A percentile compares a stretch with the other conserved stretches of the same genome.
phyloP scores from a whole-genome alignment of 75 land plant species.

The Cryptomeria japonica region DNA sequence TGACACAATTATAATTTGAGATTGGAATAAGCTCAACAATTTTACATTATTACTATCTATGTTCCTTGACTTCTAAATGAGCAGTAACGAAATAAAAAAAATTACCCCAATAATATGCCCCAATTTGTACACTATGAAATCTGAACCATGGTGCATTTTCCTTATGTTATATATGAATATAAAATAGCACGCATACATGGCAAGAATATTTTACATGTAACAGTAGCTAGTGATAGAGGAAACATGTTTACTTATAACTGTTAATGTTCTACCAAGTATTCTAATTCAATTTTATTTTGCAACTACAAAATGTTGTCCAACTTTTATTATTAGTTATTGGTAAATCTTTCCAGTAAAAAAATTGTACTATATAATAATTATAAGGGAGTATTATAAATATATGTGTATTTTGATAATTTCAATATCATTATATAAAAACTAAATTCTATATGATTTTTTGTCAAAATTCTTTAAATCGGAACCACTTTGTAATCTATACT shows the following conservation, averaged over 20 bases:
- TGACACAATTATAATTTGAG: background rate
- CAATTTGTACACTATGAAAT: background rate
- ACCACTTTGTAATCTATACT: no score
- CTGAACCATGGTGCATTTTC: background rate
- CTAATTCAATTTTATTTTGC: background rate
- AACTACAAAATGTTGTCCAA: no score
- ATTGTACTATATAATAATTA: no score
- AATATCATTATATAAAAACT: no score
- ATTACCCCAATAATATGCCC: background rate
- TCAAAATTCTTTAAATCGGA: no score
- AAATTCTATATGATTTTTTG: no score
- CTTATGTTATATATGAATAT: background rate
- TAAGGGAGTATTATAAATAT: no score
- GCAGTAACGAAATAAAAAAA: background rate
- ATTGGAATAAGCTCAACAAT: no score
- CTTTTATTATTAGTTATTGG: no score
- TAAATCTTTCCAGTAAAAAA: no score
- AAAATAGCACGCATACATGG: background rate
- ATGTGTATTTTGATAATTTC: no score
- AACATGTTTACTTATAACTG: background rate
- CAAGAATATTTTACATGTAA: background rate
- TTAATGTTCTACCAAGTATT: background rate
- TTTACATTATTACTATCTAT: background rate
- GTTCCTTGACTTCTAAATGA: background rate
- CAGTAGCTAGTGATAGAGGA: background rate